These are phyloP conservation scores for Magnaporthiopsis incrustans DNA, from an alignment of 2,329 filamentous ascomycete species.

Conservation along the genomic window DNA sequence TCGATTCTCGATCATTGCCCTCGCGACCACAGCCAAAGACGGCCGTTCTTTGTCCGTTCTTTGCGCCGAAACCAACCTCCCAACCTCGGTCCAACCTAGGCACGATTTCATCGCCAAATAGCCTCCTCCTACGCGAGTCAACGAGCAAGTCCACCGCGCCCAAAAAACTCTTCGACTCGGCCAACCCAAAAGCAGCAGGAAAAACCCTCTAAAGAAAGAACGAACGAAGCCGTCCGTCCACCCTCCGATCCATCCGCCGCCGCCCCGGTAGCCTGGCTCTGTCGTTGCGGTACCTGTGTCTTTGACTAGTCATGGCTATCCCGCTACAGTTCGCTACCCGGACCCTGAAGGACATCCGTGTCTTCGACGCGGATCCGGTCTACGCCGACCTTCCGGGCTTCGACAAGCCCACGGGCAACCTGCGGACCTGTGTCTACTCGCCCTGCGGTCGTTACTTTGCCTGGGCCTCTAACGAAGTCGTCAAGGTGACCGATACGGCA, in stretches of 20 bases:
- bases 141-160: not conserved
- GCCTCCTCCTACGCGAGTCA: not conserved
- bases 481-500: conserved; percentile 77
- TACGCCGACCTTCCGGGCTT: conserved; percentile 84
- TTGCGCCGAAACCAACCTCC: not conserved
- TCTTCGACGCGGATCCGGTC: conserved; percentile 83
- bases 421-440: conserved; percentile 92
- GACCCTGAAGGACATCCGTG: conserved; percentile 91
- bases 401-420: conserved; percentile 79
- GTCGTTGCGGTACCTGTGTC: conserved; percentile 49
- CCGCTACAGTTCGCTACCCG: conserved; percentile 94
- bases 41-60: not conserved
- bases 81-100: not conserved
- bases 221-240: conserved; percentile 6
- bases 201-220: conserved; percentile 4
- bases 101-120: not conserved
- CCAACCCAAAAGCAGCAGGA: conserved; percentile 1
- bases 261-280: not conserved
- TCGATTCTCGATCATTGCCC: not conserved
- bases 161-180: not conserved
- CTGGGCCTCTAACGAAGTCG: conserved; percentile 82
- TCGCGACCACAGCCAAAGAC: not conserved
- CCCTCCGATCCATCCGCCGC: not conserved
- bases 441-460: conserved; percentile 94
- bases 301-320: conserved; percentile 90